Conservation (phyloP, 2,329 filamentous ascomycete genomes). For the Aspergillus ibericus region DNA sequence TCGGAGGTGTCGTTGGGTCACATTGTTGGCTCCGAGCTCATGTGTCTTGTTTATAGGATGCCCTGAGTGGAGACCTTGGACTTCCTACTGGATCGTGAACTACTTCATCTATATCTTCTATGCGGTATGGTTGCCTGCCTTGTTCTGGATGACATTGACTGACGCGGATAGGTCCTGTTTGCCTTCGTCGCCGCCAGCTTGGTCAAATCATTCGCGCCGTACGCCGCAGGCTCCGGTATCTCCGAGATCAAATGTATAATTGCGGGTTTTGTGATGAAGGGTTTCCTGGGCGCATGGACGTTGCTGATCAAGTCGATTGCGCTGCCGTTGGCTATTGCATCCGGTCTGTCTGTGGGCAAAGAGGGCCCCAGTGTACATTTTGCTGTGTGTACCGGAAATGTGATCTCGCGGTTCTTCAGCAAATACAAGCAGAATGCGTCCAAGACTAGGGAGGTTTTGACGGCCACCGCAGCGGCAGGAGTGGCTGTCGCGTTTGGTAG, state of each 20-base stretch:
- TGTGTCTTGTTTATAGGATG: conserved; percentile 58
- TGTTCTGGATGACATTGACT: background rate
- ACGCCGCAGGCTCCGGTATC: conserved; percentile 93
- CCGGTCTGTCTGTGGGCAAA: conserved; percentile 91
- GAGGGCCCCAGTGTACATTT: conserved; percentile 99
- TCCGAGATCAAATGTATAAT: conserved; percentile 99
- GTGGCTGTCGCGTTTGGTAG: conserved; percentile 97
- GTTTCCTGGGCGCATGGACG: conserved; percentile 89
- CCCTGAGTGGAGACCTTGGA: conserved; percentile 86
- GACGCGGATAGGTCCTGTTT: conserved; percentile 63
- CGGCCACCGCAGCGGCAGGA: conserved; percentile 89
- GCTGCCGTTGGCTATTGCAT: conserved; percentile 87
- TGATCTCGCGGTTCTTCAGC: conserved; percentile 87
- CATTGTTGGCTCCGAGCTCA: background rate
- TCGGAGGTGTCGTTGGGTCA: background rate
- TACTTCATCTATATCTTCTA: conserved; percentile 87
- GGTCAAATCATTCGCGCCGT: conserved; percentile 89
- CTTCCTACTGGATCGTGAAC: conserved; percentile 72
- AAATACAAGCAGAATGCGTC: conserved; percentile 91
- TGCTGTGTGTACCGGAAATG: conserved; percentile 94
- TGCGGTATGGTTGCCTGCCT: conserved; percentile 56
- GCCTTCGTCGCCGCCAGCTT: conserved; percentile 78
- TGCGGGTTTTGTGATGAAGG: conserved; percentile 98
- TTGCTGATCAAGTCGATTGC: conserved; percentile 91
- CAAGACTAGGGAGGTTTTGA: conserved; percentile 92